Base-by-base conservation (phyloP, 305 asterid species). In the Rubia tinctorum region DNA sequence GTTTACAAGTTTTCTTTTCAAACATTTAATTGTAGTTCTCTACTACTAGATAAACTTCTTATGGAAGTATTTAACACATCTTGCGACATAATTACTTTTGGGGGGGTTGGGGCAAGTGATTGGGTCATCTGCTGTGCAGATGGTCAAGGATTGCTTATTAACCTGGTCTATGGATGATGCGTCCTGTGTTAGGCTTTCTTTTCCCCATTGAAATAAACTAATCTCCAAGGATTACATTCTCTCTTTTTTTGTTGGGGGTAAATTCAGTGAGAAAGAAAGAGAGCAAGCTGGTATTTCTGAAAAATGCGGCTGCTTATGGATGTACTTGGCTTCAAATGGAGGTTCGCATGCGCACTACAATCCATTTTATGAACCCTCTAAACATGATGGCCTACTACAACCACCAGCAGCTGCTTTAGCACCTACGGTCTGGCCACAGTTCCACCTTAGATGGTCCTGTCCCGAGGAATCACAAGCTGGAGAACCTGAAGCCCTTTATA, bases 381-480 rank as follows among this genome's bases (percentile, higher is more conserved):
- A 83, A 79, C 84, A 82, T 81, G 82, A 81, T 71, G 90, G 91
- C 49, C 87, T 92, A 47, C 81, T 95, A 64, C 88, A 87, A 71
- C 98, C 98, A 22, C 98, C 98, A 61, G 98, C 99, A 37, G 99
- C 99, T 73, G 96, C 97, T 84, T 88, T 95, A 82, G 99, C 99
- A 76, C 99, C 99, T 62, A 92, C 96, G 37, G 84, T 95, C 75
- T 95, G 97, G 98, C 98, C 98, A 80, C 99, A 95, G 80, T 95
- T 90, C 83, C 99, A 95, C 85, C 98, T 95, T 80, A 93, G 98
- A 67, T 95, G 99, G 99, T 85, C 97, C 78, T 92, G 96, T 76
- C 99, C 99, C 0, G 77, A 85, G 30, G 99, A 88, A 84, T 88
- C 95, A 61, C 96, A 89, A 86, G 97, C 89, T 22, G 99, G 97